Evolutionary conservation across 2,329 filamentous ascomycete species (phyloP).

Genomic region (Epichloe gansuensis): DNA sequence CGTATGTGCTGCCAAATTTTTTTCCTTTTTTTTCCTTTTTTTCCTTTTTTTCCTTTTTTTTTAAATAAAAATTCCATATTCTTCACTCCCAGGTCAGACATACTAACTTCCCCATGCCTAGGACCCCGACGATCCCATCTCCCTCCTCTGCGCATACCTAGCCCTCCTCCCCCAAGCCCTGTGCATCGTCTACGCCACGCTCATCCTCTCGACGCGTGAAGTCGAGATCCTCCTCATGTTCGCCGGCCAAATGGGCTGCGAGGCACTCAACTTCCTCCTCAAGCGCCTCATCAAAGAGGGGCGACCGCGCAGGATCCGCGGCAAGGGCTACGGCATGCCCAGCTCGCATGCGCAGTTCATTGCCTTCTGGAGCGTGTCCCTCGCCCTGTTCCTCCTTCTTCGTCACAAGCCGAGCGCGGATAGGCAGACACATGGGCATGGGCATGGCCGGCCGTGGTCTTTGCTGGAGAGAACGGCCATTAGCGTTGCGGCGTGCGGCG

Average conservation of each 20-base stretch:
- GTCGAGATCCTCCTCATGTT: constrained; percentile 84
- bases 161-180: constrained; percentile 87
- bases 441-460: constrained; percentile 35
- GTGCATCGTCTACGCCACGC: constrained; percentile 76
- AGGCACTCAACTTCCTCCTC: constrained; percentile 76
- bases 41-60: background rate
- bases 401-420: constrained; percentile 50
- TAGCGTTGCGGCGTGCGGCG: constrained; percentile 41
- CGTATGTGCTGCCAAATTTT: constrained; percentile 36
- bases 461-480: constrained; percentile 44
- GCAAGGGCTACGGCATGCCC: constrained; percentile 97
- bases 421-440: background rate
- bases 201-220: constrained; percentile 86
- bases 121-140: constrained; percentile 77
- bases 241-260: constrained; percentile 79
- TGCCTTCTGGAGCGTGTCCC: constrained; percentile 75
- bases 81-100: background rate
- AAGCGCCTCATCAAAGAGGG: constrained; percentile 91
- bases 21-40: background rate
- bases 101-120: constrained; percentile 22
- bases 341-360: constrained; percentile 90
- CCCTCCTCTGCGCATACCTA: constrained; percentile 83
- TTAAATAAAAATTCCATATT: background rate
- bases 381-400: constrained; percentile 72
- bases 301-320: constrained; percentile 68